phyloP scores from a whole-genome alignment of 192 early-diverging fungal genomes.

The Backusella australiensis region DNA sequence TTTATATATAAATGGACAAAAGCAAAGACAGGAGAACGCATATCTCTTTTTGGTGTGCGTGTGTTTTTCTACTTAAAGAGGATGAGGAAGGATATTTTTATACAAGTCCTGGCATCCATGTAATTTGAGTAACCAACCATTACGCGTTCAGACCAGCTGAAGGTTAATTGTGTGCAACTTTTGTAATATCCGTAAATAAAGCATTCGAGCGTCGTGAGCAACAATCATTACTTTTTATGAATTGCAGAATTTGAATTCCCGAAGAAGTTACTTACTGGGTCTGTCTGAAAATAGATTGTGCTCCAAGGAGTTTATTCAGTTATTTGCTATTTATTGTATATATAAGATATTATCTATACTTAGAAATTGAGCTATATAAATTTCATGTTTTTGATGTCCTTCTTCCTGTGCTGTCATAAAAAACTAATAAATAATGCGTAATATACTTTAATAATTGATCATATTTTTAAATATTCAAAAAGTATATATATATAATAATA shows the following conservation, averaged over 20 bases:
- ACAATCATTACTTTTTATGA: background rate
- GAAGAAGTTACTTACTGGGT: background rate
- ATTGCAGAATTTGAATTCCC: background rate
- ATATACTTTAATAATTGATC: background rate
- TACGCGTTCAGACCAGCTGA: background rate
- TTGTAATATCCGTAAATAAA: background rate
- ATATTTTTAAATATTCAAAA: background rate
- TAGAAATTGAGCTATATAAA: background rate
- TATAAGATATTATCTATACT: background rate
- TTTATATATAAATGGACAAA: background rate
- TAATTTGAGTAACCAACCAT: background rate
- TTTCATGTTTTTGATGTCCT: background rate
- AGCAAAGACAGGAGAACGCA: background rate
- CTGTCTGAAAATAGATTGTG: constrained; percentile 6
- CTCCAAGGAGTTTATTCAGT: background rate
- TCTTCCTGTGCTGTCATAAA: background rate
- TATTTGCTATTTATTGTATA: background rate
- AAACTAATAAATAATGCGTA: background rate
- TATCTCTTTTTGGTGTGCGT: background rate
- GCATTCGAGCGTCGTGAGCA: background rate
- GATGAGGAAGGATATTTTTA: background rate
- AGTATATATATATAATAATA: background rate
- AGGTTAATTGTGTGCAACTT: background rate
- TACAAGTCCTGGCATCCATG: background rate
- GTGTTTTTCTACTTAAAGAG: background rate